These are phyloP conservation scores for Phytopythium aichiense DNA, from an alignment of 352 stramenopile genomes.

Conservation along the genomic window DNA sequence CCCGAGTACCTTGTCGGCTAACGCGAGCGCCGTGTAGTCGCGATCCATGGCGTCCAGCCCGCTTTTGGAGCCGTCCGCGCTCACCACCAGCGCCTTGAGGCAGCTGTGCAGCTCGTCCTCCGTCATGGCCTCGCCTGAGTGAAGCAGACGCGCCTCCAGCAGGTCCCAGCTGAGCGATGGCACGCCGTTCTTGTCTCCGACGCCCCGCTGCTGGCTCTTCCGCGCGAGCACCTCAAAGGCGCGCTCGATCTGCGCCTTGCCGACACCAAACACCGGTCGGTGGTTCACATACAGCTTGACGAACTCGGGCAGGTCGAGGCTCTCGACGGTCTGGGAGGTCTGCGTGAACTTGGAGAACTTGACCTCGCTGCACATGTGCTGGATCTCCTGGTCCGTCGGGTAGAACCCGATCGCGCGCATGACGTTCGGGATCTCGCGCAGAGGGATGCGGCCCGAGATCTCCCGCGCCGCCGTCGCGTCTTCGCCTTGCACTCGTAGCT, in stretches of 20 bases:
- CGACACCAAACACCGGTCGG: constrained; percentile 83
- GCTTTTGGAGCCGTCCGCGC: constrained; percentile 18
- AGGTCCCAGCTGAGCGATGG: constrained; percentile 52
- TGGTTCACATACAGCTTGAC: constrained; percentile 94
- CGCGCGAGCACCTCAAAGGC: constrained; percentile 58
- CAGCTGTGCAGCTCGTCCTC: constrained; percentile 81
- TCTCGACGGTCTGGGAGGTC: constrained; percentile 65
- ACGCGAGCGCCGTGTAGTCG: constrained; percentile 56
- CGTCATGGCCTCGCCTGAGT: constrained; percentile 74
- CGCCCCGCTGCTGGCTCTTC: constrained; percentile 6
- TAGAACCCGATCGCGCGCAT: constrained; percentile 93
- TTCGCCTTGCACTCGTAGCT: constrained; percentile 90
- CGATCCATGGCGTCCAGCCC: constrained; percentile 31
- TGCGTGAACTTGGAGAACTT: constrained; percentile 80
- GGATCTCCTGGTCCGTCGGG: constrained; percentile 88
- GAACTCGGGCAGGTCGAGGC: constrained; percentile 66
- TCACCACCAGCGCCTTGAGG: constrained; percentile 61
- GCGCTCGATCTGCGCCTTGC: constrained; percentile 71
- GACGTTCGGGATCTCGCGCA: constrained; percentile 90
- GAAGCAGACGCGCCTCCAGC: constrained; percentile 57
- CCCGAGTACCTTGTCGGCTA: constrained; percentile 83
- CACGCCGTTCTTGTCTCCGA: constrained; percentile 7
- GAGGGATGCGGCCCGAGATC: constrained; percentile 67
- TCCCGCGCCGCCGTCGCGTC: constrained; percentile 68
- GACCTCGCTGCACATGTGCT: constrained; percentile 87